phyloP scores from a whole-genome alignment of 305 asterid genomes.

The Fraxinus baroniana region DNA sequence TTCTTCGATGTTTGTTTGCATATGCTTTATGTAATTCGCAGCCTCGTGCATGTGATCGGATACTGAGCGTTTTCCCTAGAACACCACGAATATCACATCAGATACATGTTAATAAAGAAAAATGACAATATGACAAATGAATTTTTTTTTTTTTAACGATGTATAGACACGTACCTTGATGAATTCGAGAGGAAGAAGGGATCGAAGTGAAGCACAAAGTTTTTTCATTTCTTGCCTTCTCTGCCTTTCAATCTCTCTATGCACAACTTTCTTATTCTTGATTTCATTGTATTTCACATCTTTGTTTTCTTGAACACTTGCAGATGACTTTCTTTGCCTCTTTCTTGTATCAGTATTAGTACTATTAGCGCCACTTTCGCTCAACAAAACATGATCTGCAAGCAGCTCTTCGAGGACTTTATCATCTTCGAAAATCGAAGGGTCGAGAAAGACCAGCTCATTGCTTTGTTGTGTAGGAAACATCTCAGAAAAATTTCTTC shows the following conservation, averaged over 20 bases:
- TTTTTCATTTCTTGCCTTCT: slow-evolving; percentile 37
- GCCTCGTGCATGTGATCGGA: slow-evolving; percentile 38
- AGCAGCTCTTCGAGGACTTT: not conserved
- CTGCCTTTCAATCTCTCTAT: slow-evolving; percentile 31
- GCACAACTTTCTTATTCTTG: slow-evolving; percentile 20
- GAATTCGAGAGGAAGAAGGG: slow-evolving; percentile 34
- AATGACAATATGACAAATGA: not conserved
- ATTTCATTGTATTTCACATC: not conserved
- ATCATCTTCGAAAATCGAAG: not conserved
- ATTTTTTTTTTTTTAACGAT: no score
- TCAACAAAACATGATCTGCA: not conserved
- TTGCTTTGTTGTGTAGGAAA: not conserved
- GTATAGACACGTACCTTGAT: slow-evolving; percentile 27
- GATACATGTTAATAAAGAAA: not conserved
- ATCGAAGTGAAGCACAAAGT: slow-evolving; percentile 32
- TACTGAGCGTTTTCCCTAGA: slow-evolving; percentile 37
- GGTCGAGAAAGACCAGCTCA: not conserved
- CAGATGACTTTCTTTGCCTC: not conserved
- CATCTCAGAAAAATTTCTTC: not conserved
- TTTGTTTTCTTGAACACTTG: not conserved
- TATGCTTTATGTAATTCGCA: slow-evolving; percentile 28
- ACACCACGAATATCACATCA: not conserved
- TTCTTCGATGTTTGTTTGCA: slow-evolving; percentile 16
- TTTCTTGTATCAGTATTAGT: not conserved
- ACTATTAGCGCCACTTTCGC: not conserved